Base-by-base conservation (phyloP, 805 yeast genomes). In the Monosporozyma aquatica region DNA sequence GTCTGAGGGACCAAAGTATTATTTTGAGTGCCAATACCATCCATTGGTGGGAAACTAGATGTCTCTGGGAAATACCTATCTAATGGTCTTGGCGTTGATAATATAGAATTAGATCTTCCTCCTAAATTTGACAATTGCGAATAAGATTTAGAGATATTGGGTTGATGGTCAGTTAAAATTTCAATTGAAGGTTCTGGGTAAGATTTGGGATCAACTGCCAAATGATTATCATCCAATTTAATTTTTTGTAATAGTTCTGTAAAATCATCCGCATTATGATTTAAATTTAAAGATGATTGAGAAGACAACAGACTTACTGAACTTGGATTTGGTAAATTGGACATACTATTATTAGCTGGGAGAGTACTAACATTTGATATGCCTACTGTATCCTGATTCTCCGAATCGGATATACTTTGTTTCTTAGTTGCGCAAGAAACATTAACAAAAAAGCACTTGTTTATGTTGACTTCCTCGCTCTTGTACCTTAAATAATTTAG, bases 121-220 rank as follows among this genome's bases (percentile, higher is more conserved):
- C n/a, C 22, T 15, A 17, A n/a, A 7, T 39, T 5, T 34, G 27
- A 24, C 52, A 55, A 32, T 52, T 47, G 5, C 50, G 55, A 47
- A 27, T 47, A 49, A 3, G 58, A 47, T 17, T 53, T 40, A 6
- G 42, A 34, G 17, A 52, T 40, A 18, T 46, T 46, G 7, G 51
- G 24, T 27, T 46, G 35, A 38, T 57, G 60, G 9, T 50, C 49
- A 8, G 22, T 30, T 27, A 40, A 46, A 17, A 40, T 45, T 28
- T 43, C 43, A 24, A 51, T 38, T 17, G 29, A n/a, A 7, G 62
- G 55, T 5, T 44, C 42, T 15, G 46, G 42, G 43, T 56, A 57
- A 5, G 40, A 35, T 5, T 40, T 26, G 14, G 45, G 40, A 11
- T 38, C 28, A 6, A 58, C 45, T 1, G 35, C 41, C 32, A 54